Base-by-base conservation (phyloP, 768 basidiomycete genomes). In the Kwoniella pini region DNA sequence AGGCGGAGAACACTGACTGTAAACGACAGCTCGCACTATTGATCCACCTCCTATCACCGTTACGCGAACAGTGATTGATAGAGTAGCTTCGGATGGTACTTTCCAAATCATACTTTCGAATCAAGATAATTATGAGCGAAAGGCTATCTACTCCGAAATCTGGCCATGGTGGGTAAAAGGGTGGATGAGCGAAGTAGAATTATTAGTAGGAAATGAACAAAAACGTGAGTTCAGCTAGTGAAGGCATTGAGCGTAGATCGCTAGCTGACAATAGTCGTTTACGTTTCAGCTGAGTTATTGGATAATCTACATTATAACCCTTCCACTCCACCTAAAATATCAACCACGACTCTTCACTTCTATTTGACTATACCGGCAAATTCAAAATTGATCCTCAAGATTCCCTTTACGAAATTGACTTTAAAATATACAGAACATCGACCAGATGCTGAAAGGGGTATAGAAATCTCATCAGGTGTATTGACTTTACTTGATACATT, bases 351-450 rank as follows among this genome's bases (percentile, higher is more conserved):
- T 4, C 82, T 98, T 44, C 88, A 94, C 77, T 82, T 86, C 4
- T 72, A 82, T 19, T 78, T 98, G 13, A 82, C 78, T 2, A 75
- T 98, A n/a, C 91, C 93, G 0, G 81, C 90, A 7, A 80, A 81
- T 36, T 82, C 84, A 58, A 87, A 84, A 0, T 72, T 91, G 5
- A 81, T 82, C 7, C 79, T 97, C 54, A 83, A 82, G 17, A 82
- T 94, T 74, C 88, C 88, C 31, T 85, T 92, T 70, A 82, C 84
- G 33, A 92, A 92, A 75, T 84, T 88, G 1, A 96, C 93, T 73
- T 80, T 99, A 55, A 86, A 88, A 52, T 98, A 97, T 76, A 94
- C 91, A 11, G 94, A 98, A 72, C 94, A 98, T 76, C 92, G 89
- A 10, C 92, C 94, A 0, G 95, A 98, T 72, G 91, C 95, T 1